These are phyloP conservation scores for Lunularia cruciata DNA, from an alignment of 225 moss, liverwort and hornwort species.

Conservation along the genomic window DNA sequence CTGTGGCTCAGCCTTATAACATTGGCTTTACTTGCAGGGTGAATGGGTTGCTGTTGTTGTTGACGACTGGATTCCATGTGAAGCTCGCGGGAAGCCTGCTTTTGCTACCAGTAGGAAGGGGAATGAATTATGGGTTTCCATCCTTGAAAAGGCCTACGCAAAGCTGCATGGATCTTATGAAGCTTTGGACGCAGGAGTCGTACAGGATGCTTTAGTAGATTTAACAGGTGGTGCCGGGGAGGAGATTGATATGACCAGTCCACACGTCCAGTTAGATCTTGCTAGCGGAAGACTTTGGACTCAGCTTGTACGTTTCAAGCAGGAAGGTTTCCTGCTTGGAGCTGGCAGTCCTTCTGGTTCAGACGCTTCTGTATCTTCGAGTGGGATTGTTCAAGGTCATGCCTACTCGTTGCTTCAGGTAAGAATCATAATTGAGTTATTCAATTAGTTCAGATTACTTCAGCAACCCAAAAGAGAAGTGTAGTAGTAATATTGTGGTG, in stretches of 20 bases:
- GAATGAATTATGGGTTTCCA: slow-evolving; percentile 95
- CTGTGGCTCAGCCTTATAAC: neutral
- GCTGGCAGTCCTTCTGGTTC: slow-evolving; percentile 99
- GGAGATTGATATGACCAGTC: slow-evolving; percentile 87
- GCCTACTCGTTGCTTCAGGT: slow-evolving; percentile 96
- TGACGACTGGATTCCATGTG: slow-evolving; percentile 99
- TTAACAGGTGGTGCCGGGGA: slow-evolving; percentile 98
- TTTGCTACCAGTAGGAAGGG: slow-evolving; percentile 95
- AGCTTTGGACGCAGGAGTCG: slow-evolving; percentile 94
- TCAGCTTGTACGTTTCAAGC: slow-evolving; percentile 92
- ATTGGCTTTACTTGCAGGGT: slow-evolving; percentile 56
- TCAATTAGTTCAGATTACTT: too few species aligned
- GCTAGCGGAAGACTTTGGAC: slow-evolving; percentile 94
- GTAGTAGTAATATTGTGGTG: too few species aligned
- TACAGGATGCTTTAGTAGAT: slow-evolving; percentile 97
- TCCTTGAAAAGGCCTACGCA: slow-evolving; percentile 96
- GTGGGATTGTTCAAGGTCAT: slow-evolving; percentile 98
- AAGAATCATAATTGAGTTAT: slow-evolving; percentile 15
- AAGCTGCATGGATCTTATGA: slow-evolving; percentile 98
- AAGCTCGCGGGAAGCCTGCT: slow-evolving; percentile 89
- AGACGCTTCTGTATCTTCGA: slow-evolving; percentile 94
- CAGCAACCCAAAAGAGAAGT: too few species aligned
- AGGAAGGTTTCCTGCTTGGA: slow-evolving; percentile 95
- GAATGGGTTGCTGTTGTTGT: slow-evolving; percentile 99
- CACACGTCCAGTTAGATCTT: slow-evolving; percentile 87